A percentile compares a stretch with the other conserved stretches of the same genome.
These are phyloP conservation scores for Mycosphaerella arachidis DNA, from an alignment of 2,329 filamentous ascomycete species.

Conservation along the genomic window DNA sequence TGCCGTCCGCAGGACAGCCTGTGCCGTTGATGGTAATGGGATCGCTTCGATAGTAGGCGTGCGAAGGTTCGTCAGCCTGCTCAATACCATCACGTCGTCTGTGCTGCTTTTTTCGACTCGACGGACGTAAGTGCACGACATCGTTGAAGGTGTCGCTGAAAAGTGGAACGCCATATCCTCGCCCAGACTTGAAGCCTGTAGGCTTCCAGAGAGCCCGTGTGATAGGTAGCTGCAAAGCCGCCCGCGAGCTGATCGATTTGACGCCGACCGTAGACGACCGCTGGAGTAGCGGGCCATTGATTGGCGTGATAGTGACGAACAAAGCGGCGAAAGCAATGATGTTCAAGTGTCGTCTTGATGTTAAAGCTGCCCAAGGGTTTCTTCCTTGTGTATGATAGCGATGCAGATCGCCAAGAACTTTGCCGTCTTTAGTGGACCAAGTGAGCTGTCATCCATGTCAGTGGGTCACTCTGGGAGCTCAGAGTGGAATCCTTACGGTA, in stretches of 20 bases:
- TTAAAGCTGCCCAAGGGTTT: not conserved
- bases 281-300: conserved; percentile 10
- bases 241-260: not conserved
- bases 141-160: conserved; percentile 1
- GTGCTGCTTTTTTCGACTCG: not conserved
- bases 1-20: conserved; percentile 1
- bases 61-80: not conserved
- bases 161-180: conserved; percentile 4
- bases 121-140: conserved; percentile 3
- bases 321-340: conserved; percentile 9
- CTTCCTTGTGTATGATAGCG: conserved; percentile 2
- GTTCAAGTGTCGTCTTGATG: conserved; percentile 4
- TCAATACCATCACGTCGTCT: not conserved
- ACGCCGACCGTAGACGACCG: not conserved
- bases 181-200: conserved; percentile 4
- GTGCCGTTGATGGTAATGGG: not conserved
- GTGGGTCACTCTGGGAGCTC: not conserved
- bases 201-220: not conserved
- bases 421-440: conserved; percentile 6
- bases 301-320: conserved; percentile 7
- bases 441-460: not conserved
- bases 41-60: conserved; percentile 1
- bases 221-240: not conserved
- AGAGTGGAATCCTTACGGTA: not conserved
- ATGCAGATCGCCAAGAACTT: conserved; percentile 5